phyloP scores from a whole-genome alignment of 2,329 filamentous ascomycete species.

The Exophiala spinifera region DNA sequence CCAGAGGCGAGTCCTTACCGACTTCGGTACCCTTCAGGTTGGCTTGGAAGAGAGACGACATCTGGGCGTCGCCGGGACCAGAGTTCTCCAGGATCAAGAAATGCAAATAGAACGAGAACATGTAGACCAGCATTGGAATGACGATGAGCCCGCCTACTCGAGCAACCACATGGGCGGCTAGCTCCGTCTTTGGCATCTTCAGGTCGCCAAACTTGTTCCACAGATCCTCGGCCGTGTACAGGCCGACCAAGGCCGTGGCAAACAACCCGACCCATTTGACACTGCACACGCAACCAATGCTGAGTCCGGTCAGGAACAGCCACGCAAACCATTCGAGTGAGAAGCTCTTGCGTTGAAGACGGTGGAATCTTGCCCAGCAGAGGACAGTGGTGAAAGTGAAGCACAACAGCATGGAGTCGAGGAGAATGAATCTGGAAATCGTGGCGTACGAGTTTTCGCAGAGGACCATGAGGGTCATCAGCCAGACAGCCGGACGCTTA shows the following conservation, averaged over 20 bases:
- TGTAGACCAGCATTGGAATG: conserved; percentile 85
- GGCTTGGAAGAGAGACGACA: conserved; percentile 98
- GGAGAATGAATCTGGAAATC: conserved; percentile 94
- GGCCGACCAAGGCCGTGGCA: conserved; percentile 85
- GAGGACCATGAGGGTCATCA: conserved; percentile 93
- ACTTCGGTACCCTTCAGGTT: conserved; percentile 92
- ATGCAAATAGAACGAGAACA: conserved; percentile 92
- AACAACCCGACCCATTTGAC: conserved; percentile 98
- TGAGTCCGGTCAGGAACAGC: conserved; percentile 89
- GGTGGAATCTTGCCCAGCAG: conserved; percentile 97
- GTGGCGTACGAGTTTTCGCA: conserved; percentile 99
- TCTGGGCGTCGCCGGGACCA: conserved; percentile 97
- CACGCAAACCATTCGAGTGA: conserved; percentile 90
- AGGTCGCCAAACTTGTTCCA: conserved; percentile 97
- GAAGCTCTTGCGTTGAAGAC: conserved; percentile 79
- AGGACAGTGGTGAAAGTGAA: conserved; percentile 97
- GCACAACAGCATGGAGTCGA: conserved; percentile 97
- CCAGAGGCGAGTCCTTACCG: conserved; percentile 88
- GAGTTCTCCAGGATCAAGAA: conserved; percentile 91
- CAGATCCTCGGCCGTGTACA: conserved; percentile 94
- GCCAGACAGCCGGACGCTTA: conserved; percentile 82
- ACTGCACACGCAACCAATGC: conserved; percentile 96
- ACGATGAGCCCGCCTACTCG: conserved; percentile 84
- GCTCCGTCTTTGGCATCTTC: conserved; percentile 75
- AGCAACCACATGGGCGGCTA: conserved; percentile 74